Conservation (phyloP, 371 early-diverging fungal genomes). For the Chytridium lagenaria region DNA sequence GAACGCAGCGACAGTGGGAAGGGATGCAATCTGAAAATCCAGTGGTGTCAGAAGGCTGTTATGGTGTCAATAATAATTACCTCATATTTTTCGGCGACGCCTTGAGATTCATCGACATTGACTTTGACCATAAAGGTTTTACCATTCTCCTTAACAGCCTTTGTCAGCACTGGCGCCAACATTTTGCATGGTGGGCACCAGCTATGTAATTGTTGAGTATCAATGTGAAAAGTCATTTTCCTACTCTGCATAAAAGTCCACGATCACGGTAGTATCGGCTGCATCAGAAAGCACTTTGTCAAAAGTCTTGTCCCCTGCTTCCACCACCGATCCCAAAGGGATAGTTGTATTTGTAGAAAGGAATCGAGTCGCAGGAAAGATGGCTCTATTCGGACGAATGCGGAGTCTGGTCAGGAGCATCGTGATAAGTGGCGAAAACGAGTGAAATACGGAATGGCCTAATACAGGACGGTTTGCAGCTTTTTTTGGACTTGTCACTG, state of each 20-base stretch:
- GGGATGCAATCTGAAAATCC: conserved; percentile 60
- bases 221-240: conserved; percentile 10
- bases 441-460: no score
- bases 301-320: conserved; percentile 41
- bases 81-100: conserved; percentile 65
- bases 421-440: no score
- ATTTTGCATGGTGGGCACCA: conserved; percentile 87
- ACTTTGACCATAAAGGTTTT: conserved; percentile 75
- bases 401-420: not conserved
- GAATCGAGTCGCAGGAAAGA: not conserved
- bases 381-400: not conserved
- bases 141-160: conserved; percentile 65
- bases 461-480: not conserved
- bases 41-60: not conserved
- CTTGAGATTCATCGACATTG: conserved; percentile 68
- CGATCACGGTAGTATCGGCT: conserved; percentile 67
- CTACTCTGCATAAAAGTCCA: conserved; percentile 84
- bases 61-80: conserved; percentile 39
- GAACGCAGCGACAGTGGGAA: conserved; percentile 81
- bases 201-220: conserved; percentile 41
- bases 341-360: not conserved
- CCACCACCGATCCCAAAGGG: conserved; percentile 32
- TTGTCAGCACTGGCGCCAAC: conserved; percentile 69
- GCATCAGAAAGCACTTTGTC: conserved; percentile 32
- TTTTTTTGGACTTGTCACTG: not conserved